Evolutionary conservation across 2,329 filamentous ascomycete genomes (phyloP), one percentile per base, ranked within the genome.

Genomic region (Beauveria varroae): DNA sequence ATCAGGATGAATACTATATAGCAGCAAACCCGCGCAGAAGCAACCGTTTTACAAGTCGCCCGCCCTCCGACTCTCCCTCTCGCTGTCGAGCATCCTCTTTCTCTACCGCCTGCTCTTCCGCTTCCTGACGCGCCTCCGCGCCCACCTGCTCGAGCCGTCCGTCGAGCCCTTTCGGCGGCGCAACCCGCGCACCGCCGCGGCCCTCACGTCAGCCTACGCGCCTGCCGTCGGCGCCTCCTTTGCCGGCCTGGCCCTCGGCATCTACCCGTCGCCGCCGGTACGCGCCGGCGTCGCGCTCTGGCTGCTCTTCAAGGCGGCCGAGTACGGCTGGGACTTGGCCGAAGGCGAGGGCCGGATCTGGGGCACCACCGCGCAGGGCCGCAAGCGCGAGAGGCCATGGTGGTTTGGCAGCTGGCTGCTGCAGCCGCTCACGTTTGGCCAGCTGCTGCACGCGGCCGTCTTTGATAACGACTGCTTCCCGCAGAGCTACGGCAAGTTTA

Each of bases 181-280:
- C 59, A 97, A 98, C 69, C 93, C 93, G 0, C 84, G 84, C 20
- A 84, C 92, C 14, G 83, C 90, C 0, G 80, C 79, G 22, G 85
- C 89, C 0, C 79, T 99, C 62, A 96, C 92, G 0, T 96, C 91
- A 2, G 82, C 83, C 10, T 89, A 92, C 71, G 90, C 93, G 1
- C 93, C 93, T 1, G 92, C 93, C 2, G 81, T 97, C n/a, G 95
- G 93, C 12, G 93, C 93, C 6, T 92, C 90, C 68, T 74, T 97
- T 53, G 91, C 93, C 1, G 93, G 93, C 3, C 82, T 96, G 55
- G 88, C 90, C 55, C 79, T 98, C 20, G 90, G 90, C 8, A 82
- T 96, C 10, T 90, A 86, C 65, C 80, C 93, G 70, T 67, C 84
- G 1, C 74, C 78, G 65, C 80, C 84, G 70, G 73, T 95, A 67